Percentiles rank a stretch among this genome's conserved stretches.
Conservation (phyloP, 2,329 filamentous ascomycete genomes). For the Verticillium isaacii region DNA sequence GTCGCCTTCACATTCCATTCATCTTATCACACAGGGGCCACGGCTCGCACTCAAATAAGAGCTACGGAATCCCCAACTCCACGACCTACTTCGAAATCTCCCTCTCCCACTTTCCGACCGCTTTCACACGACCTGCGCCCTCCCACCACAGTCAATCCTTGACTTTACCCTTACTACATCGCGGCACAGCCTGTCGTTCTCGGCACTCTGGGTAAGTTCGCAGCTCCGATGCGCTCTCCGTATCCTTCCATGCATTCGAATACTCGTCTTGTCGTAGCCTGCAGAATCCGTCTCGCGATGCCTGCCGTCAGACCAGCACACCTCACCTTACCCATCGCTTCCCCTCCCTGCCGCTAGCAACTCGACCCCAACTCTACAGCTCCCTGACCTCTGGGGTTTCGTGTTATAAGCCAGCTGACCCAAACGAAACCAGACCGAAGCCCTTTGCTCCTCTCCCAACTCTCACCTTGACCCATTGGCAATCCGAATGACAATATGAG, state of each 20-base stretch:
- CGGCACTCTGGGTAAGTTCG: background rate
- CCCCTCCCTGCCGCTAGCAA: background rate
- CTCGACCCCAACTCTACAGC: background rate
- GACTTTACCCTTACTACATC: background rate
- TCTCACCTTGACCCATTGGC: background rate
- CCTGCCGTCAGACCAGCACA: background rate
- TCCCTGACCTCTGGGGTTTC: background rate
- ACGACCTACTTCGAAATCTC: background rate
- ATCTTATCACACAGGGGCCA: too few species aligned
- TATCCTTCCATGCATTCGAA: background rate
- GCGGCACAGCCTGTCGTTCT: too few species aligned
- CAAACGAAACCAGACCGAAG: background rate
- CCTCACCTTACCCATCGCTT: background rate
- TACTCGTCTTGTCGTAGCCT: background rate
- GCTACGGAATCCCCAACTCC: background rate
- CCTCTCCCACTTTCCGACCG: background rate
- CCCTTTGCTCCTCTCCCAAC: background rate
- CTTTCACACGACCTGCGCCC: background rate
- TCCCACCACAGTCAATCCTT: background rate
- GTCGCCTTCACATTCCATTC: background rate
- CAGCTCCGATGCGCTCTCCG: background rate
- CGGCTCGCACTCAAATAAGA: background rate
- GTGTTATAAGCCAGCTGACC: background rate
- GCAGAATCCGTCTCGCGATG: background rate
- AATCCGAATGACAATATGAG: slow-evolving; percentile 18